Evolutionary conservation across 2,329 filamentous ascomycete genomes (phyloP), one percentile per base, ranked within the genome.

Genomic region (Botryotinia convoluta): DNA sequence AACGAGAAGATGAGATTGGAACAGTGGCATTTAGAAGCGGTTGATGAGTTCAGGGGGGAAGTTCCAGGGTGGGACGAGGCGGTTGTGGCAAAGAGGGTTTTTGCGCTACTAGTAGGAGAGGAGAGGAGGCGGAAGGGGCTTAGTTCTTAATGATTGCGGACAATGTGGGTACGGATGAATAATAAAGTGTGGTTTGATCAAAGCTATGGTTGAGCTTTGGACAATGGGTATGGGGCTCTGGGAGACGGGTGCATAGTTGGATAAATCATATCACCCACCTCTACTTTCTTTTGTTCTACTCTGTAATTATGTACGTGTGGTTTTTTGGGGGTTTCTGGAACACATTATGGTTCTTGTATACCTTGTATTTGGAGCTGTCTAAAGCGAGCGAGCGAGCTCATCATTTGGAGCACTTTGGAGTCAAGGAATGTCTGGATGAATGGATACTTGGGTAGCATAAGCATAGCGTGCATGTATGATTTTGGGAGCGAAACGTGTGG

Each of bases 21-120:
- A 69, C 79, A 80, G 73, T 81, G 80, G 80, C 80, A 81, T 77
- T 69, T 81, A 32, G 80, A 81, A 68, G 79, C 75, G 69, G 79
- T 81, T 29, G 80, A 80, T 76, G 77, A 80, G 74, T 81, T 81
- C 60, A 67, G 79, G 37, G 75, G 76, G 1, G 42, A 72, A 7
- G 80, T 81, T 32, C 77, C 77, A 6, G 80, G 80, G 7, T 81
- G 80, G 80, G 77, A 81, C 39, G 80, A 81, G 74, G 76, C 76
- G 70, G 75, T 75, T 69, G 75, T 81, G 72, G 80, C 79, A 18
- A 79, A 78, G 76, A 75, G 80, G 54, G 75, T 81, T 32, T 80
- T 81, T 76, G 74, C 77, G 3, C 67, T 81, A 20, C 42, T 80
- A 45, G 69, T 79, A 22, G 79, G 77, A 9, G 79, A 77, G 63